Conservation (phyloP, 75 land plant species). For the Cupressus sempervirens region DNA sequence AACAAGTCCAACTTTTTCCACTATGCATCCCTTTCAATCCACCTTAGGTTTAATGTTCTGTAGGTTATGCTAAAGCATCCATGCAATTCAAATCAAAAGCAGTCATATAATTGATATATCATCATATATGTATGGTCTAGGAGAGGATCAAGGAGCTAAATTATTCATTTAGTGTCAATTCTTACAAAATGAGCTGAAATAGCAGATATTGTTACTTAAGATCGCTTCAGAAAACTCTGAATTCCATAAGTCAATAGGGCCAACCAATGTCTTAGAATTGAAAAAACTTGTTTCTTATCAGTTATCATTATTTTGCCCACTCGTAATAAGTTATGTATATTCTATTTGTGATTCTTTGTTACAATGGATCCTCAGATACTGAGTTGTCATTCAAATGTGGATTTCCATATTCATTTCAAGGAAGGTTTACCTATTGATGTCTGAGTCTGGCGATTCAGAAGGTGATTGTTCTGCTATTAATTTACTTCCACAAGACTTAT, state of each 20-base stretch:
- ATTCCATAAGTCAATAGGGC: neutral
- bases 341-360: neutral
- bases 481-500: neutral
- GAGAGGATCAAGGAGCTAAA: neutral
- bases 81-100: neutral
- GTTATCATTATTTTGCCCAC: neutral
- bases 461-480: neutral
- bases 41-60: neutral
- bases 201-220: neutral
- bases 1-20: neutral
- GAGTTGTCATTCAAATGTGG: neutral
- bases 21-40: neutral
- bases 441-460: neutral
- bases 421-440: neutral
- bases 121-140: neutral
- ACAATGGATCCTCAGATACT: neutral
- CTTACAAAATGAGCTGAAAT: neutral
- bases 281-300: neutral
- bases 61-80: neutral
- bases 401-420: neutral
- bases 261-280: neutral
- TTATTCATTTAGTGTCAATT: neutral
- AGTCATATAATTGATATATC: neutral
- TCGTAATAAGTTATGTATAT: neutral
- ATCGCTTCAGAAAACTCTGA: neutral